Percentiles rank a stretch among this genome's conserved stretches.
These are phyloP conservation scores for Buddleja alternifolia DNA, from an alignment of 257 asterid genomes.

Conservation along the genomic window DNA sequence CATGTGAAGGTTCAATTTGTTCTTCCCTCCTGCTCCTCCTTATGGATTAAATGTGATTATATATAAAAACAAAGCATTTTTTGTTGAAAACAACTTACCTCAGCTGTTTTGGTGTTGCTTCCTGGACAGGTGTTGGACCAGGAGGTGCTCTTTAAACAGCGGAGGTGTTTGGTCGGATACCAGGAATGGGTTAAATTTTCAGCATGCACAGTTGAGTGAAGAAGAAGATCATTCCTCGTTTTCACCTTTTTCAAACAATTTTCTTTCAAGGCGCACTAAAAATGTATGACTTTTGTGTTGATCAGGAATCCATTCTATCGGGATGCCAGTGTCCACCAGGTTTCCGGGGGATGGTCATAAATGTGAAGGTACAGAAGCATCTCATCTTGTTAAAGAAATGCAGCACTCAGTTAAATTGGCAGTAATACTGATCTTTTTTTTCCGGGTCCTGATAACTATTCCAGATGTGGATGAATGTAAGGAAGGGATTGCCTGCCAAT, in stretches of 20 bases:
- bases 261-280: not conserved
- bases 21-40: not conserved
- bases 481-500: slow-evolving; percentile 62
- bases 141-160: slow-evolving; percentile 77
- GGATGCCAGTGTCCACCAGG: slow-evolving; percentile 90
- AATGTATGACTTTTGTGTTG: not conserved
- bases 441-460: not conserved
- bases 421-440: too few species aligned
- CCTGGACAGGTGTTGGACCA: slow-evolving; percentile 75
- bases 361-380: slow-evolving; percentile 54
- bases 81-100: too few species aligned
- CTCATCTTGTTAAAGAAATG: not conserved
- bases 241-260: not conserved
- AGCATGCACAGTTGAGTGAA: slow-evolving; percentile 73
- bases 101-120: not conserved
- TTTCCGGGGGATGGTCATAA: slow-evolving; percentile 80
- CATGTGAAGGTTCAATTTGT: slow-evolving; percentile 61
- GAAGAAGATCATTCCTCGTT: not conserved
- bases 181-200: slow-evolving; percentile 59
- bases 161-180: slow-evolving; percentile 91
- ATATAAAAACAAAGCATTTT: not conserved
- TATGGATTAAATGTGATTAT: too few species aligned
- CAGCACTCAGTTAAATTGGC: not conserved
- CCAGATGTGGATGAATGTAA: slow-evolving; percentile 89
- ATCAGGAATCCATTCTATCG: slow-evolving; percentile 62